phyloP scores from a whole-genome alignment of 2,329 filamentous ascomycete species.

The Microascus cirrosus region DNA sequence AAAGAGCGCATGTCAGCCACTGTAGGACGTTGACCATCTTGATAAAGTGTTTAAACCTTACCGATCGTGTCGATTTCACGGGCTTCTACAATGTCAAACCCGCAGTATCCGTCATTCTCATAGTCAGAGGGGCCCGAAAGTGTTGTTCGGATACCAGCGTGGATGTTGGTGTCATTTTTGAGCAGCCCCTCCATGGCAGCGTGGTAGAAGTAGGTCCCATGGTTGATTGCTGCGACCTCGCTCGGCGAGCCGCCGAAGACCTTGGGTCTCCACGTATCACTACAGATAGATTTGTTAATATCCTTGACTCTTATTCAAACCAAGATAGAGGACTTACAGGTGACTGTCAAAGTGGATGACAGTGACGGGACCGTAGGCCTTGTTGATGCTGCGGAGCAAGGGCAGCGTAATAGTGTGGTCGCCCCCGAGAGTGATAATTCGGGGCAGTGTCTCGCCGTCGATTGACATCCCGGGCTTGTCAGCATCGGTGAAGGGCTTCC shows the following conservation, averaged over 20 bases:
- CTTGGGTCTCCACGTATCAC: conserved; percentile 53
- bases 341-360: conserved; percentile 70
- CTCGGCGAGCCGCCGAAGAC: conserved; percentile 76
- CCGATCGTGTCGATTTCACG: conserved; percentile 39
- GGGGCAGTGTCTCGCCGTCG: not conserved
- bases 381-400: conserved; percentile 41
- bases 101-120: conserved; percentile 76
- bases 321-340: conserved; percentile 29
- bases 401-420: not conserved
- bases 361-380: conserved; percentile 50
- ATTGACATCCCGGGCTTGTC: conserved; percentile 30
- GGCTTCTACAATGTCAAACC: conserved; percentile 74
- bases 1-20: not conserved
- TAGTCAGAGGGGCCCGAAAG: conserved; percentile 70
- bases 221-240: conserved; percentile 67
- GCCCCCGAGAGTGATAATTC: not conserved
- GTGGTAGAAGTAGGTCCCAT: conserved; percentile 85
- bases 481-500: conserved; percentile 15
- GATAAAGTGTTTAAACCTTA: conserved; percentile 6
- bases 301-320: not conserved
- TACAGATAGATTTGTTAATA: conserved; percentile 8
- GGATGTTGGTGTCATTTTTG: conserved; percentile 74
- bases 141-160: conserved; percentile 78
- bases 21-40: too few relatives aligned
- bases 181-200: conserved; percentile 68